Base-by-base conservation (phyloP, 2,329 filamentous ascomycete genomes). In the Ophiobolus disseminans region DNA sequence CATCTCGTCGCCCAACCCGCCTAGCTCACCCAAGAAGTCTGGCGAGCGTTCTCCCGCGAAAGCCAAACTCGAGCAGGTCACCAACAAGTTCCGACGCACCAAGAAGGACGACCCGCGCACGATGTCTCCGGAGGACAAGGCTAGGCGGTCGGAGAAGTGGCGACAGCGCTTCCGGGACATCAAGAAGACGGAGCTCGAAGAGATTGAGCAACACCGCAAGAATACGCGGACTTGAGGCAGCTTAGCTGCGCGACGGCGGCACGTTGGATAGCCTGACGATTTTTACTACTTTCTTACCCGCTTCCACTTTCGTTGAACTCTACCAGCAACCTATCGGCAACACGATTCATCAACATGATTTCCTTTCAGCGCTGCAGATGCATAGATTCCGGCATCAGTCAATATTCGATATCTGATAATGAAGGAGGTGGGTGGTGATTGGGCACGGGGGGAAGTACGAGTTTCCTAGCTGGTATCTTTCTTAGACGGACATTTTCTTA, bases 11-110 rank as follows among this genome's bases (percentile, higher is more conserved):
- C 63, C 63, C 8, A 43, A 55, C 19, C 65, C 66, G 4, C 39
- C 63, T 3, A 59, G 53, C 32, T 72, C 71, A 6, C 69, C 72
- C 14, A 73, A 66, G 63, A 73, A 72, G 53, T 54, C 61, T 20
- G 66, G 66, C 30, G 68, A 73, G 49, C 63, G 63, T 22, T 78
- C 76, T 6, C 77, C 76, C 14, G 71, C 77, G 41, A 77, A 78
- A 55, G 75, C 69, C 39, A 76, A 74, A 64, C 74, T 79, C 38
- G 76, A 78, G 61, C 70, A 75, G 32, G 72, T 79, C 25, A 76
- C 76, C 22, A 76, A 74, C 65, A 78, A 74, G 53, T 75, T 77
- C 46, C 53, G 60, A 30, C 74, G 74, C 23, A 69, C 65, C 40
- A 71, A 66, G 60, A 67, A 69, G 45, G 64, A 72, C n/a, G 69